Percentiles rank a stretch among this genome's conserved stretches.
phyloP scores from a whole-genome alignment of 768 basidiomycete species.

The Megacollybia marginata region DNA sequence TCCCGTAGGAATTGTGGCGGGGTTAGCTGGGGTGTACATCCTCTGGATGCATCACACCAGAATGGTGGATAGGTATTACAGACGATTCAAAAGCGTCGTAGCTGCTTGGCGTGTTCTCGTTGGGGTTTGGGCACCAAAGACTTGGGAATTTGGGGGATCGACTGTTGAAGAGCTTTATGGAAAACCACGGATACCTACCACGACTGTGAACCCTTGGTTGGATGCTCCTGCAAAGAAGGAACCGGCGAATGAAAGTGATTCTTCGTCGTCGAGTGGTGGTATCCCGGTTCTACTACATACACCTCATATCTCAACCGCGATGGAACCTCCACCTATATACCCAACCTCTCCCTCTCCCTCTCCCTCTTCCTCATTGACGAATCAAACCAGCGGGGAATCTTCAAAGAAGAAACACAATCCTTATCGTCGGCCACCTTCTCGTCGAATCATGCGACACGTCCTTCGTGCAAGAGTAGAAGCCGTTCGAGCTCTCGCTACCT shows the following conservation, averaged over 20 bases:
- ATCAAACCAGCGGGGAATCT: neutral
- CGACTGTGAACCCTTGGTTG: neutral
- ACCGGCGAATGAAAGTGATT: neutral
- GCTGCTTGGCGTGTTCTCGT: conserved; percentile 97
- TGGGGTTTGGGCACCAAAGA: conserved; percentile 86
- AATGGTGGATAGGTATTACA: conserved; percentile 83
- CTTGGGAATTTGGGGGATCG: conserved; percentile 65
- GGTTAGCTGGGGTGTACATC: conserved; percentile 61
- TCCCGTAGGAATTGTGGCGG: conserved; percentile 63
- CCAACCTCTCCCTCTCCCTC: conserved; percentile 21
- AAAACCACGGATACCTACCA: neutral
- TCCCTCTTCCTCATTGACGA: neutral
- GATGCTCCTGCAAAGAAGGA: neutral
- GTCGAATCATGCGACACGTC: conserved; percentile 83
- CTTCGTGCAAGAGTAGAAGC: conserved; percentile 82
- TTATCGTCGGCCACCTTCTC: conserved; percentile 55
- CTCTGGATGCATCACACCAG: conserved; percentile 82
- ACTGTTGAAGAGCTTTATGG: conserved; percentile 5
- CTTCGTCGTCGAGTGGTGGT: neutral
- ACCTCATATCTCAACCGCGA: conserved; percentile 11
- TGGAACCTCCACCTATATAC: neutral
- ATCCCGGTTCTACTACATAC: conserved; percentile 8
- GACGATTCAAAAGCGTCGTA: conserved; percentile 76
- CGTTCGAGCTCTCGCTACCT: conserved; percentile 61
- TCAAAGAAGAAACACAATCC: neutral